Base-by-base conservation (phyloP, 2,329 filamentous ascomycete species). In the Zasmidium angulare region DNA sequence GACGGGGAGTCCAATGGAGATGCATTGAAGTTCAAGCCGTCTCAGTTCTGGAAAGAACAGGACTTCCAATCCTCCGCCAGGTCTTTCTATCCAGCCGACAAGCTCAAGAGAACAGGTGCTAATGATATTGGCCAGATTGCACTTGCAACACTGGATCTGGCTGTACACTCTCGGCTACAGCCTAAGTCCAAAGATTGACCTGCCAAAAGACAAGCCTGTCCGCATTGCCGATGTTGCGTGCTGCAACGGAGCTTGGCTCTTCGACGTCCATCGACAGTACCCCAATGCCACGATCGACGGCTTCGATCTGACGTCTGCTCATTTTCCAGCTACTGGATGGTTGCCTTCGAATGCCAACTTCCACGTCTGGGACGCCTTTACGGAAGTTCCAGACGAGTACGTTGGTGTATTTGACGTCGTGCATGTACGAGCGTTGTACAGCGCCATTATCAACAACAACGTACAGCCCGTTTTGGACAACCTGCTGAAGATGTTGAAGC, bases 201-300 rank as follows among this genome's bases (percentile, higher is more conserved):
- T 51, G n/a, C 22, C 22, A 20, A 56, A 40, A 17, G 47, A 55
- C 20, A 24, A 51, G 23, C 29, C 52, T 19, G 49, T 64, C 49
- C 50, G 55, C 40, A 57, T 66, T 9, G 61, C 59, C 26, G 64
- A 64, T 40, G 47, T 66, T 6, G 64, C 50, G 21, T 62, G 59
- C 53, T 55, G 58, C 19, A 64, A 62, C 43, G 58, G 62, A 10
- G 58, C 55, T 55, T 64, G 59, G 59, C 49, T 63, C 19, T 52
- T 62, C 10, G 61, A 65, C 17, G 10, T 61, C n/a, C 19, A 50
- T 26, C 59, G 54, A n/a, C n/a, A 55, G 17, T 31, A 53, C 23
- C 62, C 62, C 21, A 43, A 59, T 26, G 50, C 55, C 10, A 50
- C 49, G 12, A 55, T 61, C 20, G 17, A 59, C 24, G 61, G 63